A percentile compares a stretch with the other conserved stretches of the same genome.
These are phyloP conservation scores for Gastrodia elata DNA, from an alignment of 106 monocot species.

Conservation along the genomic window DNA sequence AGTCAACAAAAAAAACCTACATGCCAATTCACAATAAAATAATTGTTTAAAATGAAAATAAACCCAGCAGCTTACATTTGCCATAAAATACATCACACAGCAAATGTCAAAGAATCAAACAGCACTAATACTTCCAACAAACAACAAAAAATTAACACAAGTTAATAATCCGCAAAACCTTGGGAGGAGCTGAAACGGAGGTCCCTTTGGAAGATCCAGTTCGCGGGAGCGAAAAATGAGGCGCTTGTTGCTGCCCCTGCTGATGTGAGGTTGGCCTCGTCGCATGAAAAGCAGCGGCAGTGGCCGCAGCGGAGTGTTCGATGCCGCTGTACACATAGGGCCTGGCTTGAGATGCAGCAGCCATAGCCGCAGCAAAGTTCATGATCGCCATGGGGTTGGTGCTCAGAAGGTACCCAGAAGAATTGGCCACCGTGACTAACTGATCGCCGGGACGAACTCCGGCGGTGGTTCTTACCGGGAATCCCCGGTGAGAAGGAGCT, in stretches of 20 bases:
- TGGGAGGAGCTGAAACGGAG: background rate
- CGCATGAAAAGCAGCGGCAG: slow-evolving; percentile 2
- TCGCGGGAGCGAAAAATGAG: slow-evolving; percentile 5
- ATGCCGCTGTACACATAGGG: slow-evolving; percentile 6
- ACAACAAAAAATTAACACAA: background rate
- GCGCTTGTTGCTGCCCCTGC: slow-evolving; percentile 1
- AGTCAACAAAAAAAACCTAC: background rate
- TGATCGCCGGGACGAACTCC: slow-evolving; percentile 6
- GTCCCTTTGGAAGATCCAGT: slow-evolving; percentile 4
- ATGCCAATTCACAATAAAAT: background rate
- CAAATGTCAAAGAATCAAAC: background rate
- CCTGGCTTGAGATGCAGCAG: slow-evolving; percentile 8
- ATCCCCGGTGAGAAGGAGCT: background rate
- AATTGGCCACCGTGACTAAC: slow-evolving; percentile 14
- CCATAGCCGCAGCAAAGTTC: slow-evolving; percentile 6
- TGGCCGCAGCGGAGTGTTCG: background rate
- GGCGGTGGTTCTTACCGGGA: background rate
- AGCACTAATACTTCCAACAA: background rate
- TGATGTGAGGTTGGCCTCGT: slow-evolving; percentile 2
- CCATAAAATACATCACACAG: background rate
- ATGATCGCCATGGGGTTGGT: slow-evolving; percentile 16
- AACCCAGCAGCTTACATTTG: background rate
- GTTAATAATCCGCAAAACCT: background rate
- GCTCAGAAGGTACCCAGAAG: slow-evolving; percentile 13
- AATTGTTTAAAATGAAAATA: background rate